These are phyloP conservation scores for Melocanna baccifera DNA, from an alignment of 176 grass and related monocot genomes.

Conservation along the genomic window DNA sequence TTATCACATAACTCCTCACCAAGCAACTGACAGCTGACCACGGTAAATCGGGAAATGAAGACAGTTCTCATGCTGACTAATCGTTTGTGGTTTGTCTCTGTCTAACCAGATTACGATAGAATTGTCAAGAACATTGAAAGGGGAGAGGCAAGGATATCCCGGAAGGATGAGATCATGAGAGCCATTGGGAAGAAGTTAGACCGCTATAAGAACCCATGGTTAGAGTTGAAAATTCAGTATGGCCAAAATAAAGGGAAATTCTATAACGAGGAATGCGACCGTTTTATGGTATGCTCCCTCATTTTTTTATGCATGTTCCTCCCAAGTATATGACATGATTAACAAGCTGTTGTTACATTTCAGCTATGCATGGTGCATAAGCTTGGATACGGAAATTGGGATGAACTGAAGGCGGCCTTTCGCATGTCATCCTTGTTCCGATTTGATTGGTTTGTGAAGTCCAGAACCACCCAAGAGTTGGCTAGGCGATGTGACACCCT, in stretches of 20 bases:
- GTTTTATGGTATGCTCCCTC: conserved; percentile 79
- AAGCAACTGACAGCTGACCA: not conserved
- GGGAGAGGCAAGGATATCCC: conserved; percentile 87
- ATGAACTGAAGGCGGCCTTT: conserved; percentile 94
- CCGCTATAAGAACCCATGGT: conserved; percentile 96
- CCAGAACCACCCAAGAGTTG: conserved; percentile 88
- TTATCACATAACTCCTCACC: not conserved
- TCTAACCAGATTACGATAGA: conserved; percentile 81
- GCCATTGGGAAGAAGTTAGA: conserved; percentile 94
- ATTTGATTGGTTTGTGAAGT: conserved; percentile 99
- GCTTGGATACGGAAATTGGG: conserved; percentile 95
- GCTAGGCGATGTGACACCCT: conserved; percentile 93
- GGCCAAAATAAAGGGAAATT: conserved; percentile 97
- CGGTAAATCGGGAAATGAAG: not conserved
- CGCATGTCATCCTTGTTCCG: conserved; percentile 87
- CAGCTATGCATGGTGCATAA: conserved; percentile 99
- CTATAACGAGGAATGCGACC: conserved; percentile 98
- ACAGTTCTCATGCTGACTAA: not conserved
- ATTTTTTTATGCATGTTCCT: not conserved
- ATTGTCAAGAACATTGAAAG: conserved; percentile 99
- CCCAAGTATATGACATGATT: conserved; percentile 10
- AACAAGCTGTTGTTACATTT: conserved; percentile 30
- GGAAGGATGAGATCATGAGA: conserved; percentile 96
- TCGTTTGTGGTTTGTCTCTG: not conserved
- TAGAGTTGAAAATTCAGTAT: conserved; percentile 97